Percentiles rank a stretch among this genome's conserved stretches.
phyloP scores from a whole-genome alignment of 352 stramenopile species.

The Phytophthora lateralis region DNA sequence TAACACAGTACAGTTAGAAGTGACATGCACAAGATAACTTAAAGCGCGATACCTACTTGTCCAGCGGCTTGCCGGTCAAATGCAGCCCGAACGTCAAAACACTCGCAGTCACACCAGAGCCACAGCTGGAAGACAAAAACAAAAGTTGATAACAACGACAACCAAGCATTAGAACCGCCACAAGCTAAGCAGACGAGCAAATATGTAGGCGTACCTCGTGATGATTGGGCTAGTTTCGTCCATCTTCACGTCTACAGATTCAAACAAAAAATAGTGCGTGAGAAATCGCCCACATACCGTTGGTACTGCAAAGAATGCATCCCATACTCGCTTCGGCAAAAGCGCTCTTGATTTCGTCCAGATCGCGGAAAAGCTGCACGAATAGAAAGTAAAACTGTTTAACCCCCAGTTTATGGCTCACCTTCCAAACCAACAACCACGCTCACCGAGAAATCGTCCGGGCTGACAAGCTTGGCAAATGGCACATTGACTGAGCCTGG shows the following conservation, averaged over 20 bases:
- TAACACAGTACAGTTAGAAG: slow-evolving; percentile 4
- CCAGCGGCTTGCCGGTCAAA: slow-evolving; percentile 61
- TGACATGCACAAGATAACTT: not conserved
- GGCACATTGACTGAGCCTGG: slow-evolving; percentile 91
- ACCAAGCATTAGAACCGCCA: slow-evolving; percentile 1
- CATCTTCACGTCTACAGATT: slow-evolving; percentile 53
- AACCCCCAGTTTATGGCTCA: not conserved
- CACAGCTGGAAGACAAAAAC: slow-evolving; percentile 50
- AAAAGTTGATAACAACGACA: not conserved
- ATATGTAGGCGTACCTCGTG: slow-evolving; percentile 50
- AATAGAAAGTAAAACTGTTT: not conserved
- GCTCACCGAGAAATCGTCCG: slow-evolving; percentile 83
- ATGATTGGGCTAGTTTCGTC: slow-evolving; percentile 66
- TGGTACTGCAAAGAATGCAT: not conserved
- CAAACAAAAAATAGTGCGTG: slow-evolving; percentile 7
- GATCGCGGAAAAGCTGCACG: slow-evolving; percentile 71
- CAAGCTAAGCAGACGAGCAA: not conserved
- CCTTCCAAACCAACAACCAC: not conserved
- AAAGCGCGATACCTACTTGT: slow-evolving; percentile 49
- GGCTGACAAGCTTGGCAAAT: slow-evolving; percentile 86
- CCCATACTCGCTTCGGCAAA: slow-evolving; percentile 70
- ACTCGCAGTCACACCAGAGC: slow-evolving; percentile 73
- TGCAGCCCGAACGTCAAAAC: slow-evolving; percentile 74
- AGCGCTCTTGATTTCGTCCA: slow-evolving; percentile 75
- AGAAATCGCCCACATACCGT: not conserved